These are phyloP conservation scores for Pseudomassariella vexata DNA, from an alignment of 2,329 filamentous ascomycete genomes.

Conservation along the genomic window DNA sequence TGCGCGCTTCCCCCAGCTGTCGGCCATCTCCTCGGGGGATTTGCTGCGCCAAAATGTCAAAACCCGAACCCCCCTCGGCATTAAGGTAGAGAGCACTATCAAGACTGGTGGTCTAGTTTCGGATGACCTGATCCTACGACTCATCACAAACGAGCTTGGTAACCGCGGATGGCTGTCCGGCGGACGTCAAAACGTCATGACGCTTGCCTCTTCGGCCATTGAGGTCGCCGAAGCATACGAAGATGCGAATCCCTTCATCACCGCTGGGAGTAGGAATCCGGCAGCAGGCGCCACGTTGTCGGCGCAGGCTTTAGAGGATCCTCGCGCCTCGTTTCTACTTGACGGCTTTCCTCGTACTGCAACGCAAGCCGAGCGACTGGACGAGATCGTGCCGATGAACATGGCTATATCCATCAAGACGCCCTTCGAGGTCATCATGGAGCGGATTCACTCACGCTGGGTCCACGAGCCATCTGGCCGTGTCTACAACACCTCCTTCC, in stretches of 20 bases:
- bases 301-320: slow-evolving; percentile 54
- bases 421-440: slow-evolving; percentile 78
- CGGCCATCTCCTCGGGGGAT: slow-evolving; percentile 90
- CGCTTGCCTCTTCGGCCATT: slow-evolving; percentile 37
- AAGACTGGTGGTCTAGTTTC: slow-evolving; percentile 84
- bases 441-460: slow-evolving; percentile 88
- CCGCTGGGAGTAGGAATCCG: slow-evolving; percentile 31
- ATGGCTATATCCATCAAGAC: slow-evolving; percentile 84
- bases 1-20: slow-evolving; percentile 78
- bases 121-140: slow-evolving; percentile 82
- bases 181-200: slow-evolving; percentile 43
- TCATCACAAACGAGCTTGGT: slow-evolving; percentile 86
- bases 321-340: slow-evolving; percentile 83
- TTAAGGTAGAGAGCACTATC: slow-evolving; percentile 86
- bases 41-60: slow-evolving; percentile 90
- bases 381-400: slow-evolving; percentile 86
- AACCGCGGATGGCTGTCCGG: slow-evolving; percentile 75
- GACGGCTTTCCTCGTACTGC: slow-evolving; percentile 94
- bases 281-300: slow-evolving; percentile 29
- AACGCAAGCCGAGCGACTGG: slow-evolving; percentile 70
- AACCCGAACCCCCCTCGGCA: slow-evolving; percentile 77
- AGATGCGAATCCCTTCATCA: slow-evolving; percentile 32
- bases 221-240: slow-evolving; percentile 22
- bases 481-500: slow-evolving; percentile 93
- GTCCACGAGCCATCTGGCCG: slow-evolving; percentile 86